Base-by-base conservation (phyloP, 2,329 filamentous ascomycete species). In the Fusarium pseudoanthophilum region DNA sequence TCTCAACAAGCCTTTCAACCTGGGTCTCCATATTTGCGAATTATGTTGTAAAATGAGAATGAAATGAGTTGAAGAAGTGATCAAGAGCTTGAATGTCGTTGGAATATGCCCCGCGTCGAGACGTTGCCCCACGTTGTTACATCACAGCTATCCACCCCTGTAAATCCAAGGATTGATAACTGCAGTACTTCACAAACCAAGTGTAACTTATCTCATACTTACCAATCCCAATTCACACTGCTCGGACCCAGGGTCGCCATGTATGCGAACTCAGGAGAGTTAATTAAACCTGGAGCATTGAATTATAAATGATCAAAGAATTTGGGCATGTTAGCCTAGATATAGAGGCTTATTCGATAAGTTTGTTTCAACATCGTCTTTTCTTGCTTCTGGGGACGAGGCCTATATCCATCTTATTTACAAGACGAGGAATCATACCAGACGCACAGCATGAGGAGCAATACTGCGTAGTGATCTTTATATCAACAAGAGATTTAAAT, bases 11-110 rank as follows among this genome's bases (percentile, higher is more conserved):
- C 34, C 87, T 86, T 30, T 87, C 80, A 18, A 97, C 89, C 83
- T 95, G 92, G n/a, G 89, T 87, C 57, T 97, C 92, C 94, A 97
- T 97, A 1, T 63, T 53, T n/a, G 10, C 28, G 24, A 59, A 28
- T 14, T 18, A 20, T 13, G n/a, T 40, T 42, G 21, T 26, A 48
- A 40, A 21, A 21, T 32, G 52, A 52, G 34, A 37, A 34, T 37
- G 43, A 42, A 51, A 8, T n/a, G 55, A 57, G 55, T 15, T 40
- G 58, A 48, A 42, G 16, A 28, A 20, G 52, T 5, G 15, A n/a
- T n/a, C 10, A 43, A 24, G 43, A 63, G 61, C 43, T 67, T 60
- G 30, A 58, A 37, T 55, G 45, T 60, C 24, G 60, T 72, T 56
- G 39, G 43, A 26, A 57, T 60, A 43, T 75, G 75, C 75, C 75